Evolutionary conservation across 2,329 filamentous ascomycete genomes (phyloP), one percentile per base, ranked within the genome.

Genomic region (Coniochaeta hoffmannii): DNA sequence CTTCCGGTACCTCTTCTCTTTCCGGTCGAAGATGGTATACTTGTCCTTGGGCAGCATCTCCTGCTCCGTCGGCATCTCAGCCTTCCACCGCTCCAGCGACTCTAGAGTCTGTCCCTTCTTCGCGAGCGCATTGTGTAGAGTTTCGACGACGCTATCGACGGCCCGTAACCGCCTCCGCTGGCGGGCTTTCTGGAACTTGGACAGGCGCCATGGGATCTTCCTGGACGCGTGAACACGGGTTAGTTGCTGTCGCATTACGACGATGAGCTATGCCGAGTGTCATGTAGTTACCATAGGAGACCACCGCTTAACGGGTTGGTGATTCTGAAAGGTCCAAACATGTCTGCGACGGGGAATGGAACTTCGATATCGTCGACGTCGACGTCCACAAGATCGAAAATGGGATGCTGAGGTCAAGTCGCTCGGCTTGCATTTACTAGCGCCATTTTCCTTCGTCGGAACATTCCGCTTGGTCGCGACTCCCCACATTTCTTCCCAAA

Each of bases 181-280:
- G 55, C 92, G 87, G 61, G 85, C 82, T 74, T 97, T 97, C 74
- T 96, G 92, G 69, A 90, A 90, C 63, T 83, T 80, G 57, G 94
- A 99, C 68, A 99, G 84, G 59, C 94, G 87, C 92, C 92, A 99
- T 64, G 94, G 94, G 65, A 88, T 91, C 84, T 99, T 99, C 94
- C 89, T 78, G 53, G 53, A 54, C 35, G 58, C 15, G 51, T 17
- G 9, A 22, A 46, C 4, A n/a, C 2, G 2, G 36, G 35, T 53
- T 32, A 53, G 50, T 24, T 38, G 32, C 15, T 61, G 61, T 53
- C 53, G 35, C 49, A 53, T 41, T 54, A 24, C n/a, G n/a, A n/a
- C n/a, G 41, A 19, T 46, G 32, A 38, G 22, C 19, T n/a, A 44
- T 31, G 26, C 36, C 17, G 30, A 31, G 31, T 30, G 34, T 14